phyloP scores from a whole-genome alignment of 2,329 filamentous ascomycete genomes.

The Diaporthe citriasiana region DNA sequence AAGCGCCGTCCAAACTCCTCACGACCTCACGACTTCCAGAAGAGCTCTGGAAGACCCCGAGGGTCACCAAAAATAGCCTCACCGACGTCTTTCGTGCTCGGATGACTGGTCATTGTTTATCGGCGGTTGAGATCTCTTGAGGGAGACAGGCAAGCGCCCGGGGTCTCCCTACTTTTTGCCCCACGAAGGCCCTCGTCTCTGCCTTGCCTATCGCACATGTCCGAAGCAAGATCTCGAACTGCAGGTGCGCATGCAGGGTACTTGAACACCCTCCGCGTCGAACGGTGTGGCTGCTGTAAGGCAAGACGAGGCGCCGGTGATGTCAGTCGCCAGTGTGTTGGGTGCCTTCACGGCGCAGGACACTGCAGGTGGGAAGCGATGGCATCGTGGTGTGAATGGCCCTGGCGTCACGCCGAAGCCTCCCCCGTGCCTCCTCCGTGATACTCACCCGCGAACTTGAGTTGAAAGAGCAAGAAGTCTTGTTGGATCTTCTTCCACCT shows the following conservation, averaged over 20 bases:
- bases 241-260: conserved; percentile 31
- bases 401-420: conserved; percentile 34
- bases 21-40: conserved; percentile 30
- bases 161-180: not conserved
- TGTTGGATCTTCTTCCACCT: not conserved
- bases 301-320: conserved; percentile 17
- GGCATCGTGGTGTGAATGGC: conserved; percentile 2
- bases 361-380: conserved; percentile 16
- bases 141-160: conserved; percentile 6
- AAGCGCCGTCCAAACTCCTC: conserved; percentile 37
- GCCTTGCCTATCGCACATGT: conserved; percentile 19
- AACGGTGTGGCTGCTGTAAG: not conserved
- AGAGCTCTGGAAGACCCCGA: not conserved
- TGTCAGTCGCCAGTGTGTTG: not conserved
- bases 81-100: not conserved
- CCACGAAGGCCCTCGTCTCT: not conserved
- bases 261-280: not conserved
- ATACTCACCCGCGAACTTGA: not conserved
- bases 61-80: conserved; percentile 14
- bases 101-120: conserved; percentile 17
- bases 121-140: conserved; percentile 2
- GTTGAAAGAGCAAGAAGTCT: conserved; percentile 10
- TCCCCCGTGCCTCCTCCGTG: not conserved
- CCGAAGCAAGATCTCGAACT: conserved; percentile 34
- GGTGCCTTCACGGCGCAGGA: not conserved